phyloP scores from a whole-genome alignment of 2,329 filamentous ascomycete genomes.

The Trichoderma hamatum region DNA sequence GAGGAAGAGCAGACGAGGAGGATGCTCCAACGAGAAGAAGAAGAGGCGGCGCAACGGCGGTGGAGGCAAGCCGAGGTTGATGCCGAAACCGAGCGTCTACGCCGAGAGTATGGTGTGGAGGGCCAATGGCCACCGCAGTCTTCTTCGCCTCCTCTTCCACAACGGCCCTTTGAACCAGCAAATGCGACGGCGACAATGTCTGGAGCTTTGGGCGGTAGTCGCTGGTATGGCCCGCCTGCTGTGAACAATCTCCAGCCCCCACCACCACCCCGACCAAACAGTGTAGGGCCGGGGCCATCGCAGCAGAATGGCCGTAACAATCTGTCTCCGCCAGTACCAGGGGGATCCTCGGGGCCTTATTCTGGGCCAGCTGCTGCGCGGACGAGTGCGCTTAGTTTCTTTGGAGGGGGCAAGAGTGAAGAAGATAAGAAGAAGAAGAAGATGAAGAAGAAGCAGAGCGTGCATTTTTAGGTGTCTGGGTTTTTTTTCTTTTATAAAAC shows the following conservation, averaged over 20 bases:
- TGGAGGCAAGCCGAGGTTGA: constrained; percentile 64
- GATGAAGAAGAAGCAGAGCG: constrained; percentile 53
- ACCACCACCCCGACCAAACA: constrained; percentile 51
- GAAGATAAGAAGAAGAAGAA: constrained; percentile 48
- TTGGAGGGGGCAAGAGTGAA: constrained; percentile 40
- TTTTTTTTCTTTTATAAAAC: neutral
- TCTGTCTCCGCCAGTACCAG: constrained; percentile 31
- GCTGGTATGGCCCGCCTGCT: constrained; percentile 29
- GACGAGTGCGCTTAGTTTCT: constrained; percentile 51
- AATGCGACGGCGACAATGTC: constrained; percentile 13
- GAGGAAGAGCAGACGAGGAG: constrained; percentile 61
- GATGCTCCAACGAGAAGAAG: constrained; percentile 69
- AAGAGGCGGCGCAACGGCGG: constrained; percentile 58
- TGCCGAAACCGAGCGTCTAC: constrained; percentile 80
- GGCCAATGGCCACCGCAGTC: constrained; percentile 44
- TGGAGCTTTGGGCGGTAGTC: constrained; percentile 26
- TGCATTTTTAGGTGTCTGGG: constrained; percentile 44
- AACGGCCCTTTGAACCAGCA: constrained; percentile 31
- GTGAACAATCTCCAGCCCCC: constrained; percentile 37
- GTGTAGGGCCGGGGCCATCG: constrained; percentile 42
- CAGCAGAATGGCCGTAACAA: constrained; percentile 29
- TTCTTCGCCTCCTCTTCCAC: constrained; percentile 43
- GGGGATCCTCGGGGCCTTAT: constrained; percentile 34
- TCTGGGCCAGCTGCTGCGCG: constrained; percentile 46
- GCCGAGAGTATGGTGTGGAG: constrained; percentile 66